A percentile compares a stretch with the other conserved stretches of the same genome.
phyloP scores from a whole-genome alignment of 805 yeast species.

The Henningerozyma blattae region DNA sequence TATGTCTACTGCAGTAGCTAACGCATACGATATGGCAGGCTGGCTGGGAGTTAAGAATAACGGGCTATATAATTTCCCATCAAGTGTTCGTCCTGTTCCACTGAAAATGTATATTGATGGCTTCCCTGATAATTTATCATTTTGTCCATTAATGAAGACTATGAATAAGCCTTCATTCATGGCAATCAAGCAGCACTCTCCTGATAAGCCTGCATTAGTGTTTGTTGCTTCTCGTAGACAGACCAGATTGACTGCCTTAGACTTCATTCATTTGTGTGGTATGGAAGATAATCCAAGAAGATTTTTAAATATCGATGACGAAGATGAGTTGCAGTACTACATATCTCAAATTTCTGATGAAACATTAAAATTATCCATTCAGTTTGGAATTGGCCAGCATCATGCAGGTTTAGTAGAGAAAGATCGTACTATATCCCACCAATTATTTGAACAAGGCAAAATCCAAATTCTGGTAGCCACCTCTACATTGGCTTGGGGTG shows the following conservation, averaged over 20 bases:
- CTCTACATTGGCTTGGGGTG: slow-evolving; percentile 99
- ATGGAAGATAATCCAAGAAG: slow-evolving; percentile 43
- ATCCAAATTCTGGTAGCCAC: slow-evolving; percentile 89
- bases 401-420: slow-evolving; percentile 93
- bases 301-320: slow-evolving; percentile 62
- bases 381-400: slow-evolving; percentile 80
- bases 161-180: slow-evolving; percentile 70
- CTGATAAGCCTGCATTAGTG: slow-evolving; percentile 87
- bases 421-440: slow-evolving; percentile 82
- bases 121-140: slow-evolving; percentile 67
- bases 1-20: slow-evolving; percentile 87
- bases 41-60: slow-evolving; percentile 78
- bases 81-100: slow-evolving; percentile 89
- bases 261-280: slow-evolving; percentile 60
- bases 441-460: slow-evolving; percentile 70
- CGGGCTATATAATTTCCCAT: slow-evolving; percentile 93
- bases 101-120: slow-evolving; percentile 81
- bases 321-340: slow-evolving; percentile 63
- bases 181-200: slow-evolving; percentile 88
- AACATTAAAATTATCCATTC: slow-evolving; percentile 60
- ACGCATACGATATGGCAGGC: slow-evolving; percentile 86
- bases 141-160: slow-evolving; percentile 63
- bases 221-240: slow-evolving; percentile 95
- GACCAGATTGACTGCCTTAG: slow-evolving; percentile 73
- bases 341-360: slow-evolving; percentile 87